Percentiles rank a stretch among this genome's conserved stretches.
Evolutionary conservation across 345 rosid species (phyloP).

Genomic region (Linum usitatissimum): DNA sequence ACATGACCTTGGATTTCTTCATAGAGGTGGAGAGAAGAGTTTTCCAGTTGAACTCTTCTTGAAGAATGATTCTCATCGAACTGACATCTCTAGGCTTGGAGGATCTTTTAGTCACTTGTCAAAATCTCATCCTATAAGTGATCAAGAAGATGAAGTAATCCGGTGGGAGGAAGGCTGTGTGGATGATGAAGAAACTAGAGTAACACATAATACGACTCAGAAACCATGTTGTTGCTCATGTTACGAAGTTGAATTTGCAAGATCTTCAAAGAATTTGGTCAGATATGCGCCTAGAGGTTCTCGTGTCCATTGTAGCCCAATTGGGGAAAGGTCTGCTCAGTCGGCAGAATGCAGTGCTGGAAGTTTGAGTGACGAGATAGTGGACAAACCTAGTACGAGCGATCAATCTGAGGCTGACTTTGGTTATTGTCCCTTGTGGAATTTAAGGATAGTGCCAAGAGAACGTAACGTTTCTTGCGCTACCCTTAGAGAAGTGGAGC

Average conservation of each 20-base stretch:
- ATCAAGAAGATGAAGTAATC: slow-evolving; percentile 60
- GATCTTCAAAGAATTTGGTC: slow-evolving; percentile 49
- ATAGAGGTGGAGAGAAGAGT: slow-evolving; percentile 83
- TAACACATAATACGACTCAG: slow-evolving; percentile 61
- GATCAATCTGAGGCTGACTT: slow-evolving; percentile 76
- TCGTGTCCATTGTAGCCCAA: slow-evolving; percentile 46
- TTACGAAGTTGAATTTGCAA: slow-evolving; percentile 56
- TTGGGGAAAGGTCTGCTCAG: slow-evolving; percentile 81
- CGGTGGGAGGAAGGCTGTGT: slow-evolving; percentile 94
- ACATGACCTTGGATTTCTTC: slow-evolving; percentile 63
- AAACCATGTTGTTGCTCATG: slow-evolving; percentile 94
- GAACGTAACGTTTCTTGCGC: slow-evolving; percentile 53
- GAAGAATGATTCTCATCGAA: slow-evolving; percentile 63
- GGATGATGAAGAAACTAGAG: slow-evolving; percentile 70
- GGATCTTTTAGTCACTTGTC: slow-evolving; percentile 76
- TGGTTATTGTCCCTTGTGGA: slow-evolving; percentile 54
- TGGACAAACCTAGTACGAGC: slow-evolving; percentile 86
- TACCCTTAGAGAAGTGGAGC: slow-evolving; percentile 77
- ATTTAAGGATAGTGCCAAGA: slow-evolving; percentile 38
- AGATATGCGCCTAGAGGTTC: slow-evolving; percentile 47
- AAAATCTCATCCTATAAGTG: slow-evolving; percentile 55
- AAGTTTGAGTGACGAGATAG: slow-evolving; percentile 73
- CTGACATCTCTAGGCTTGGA: slow-evolving; percentile 87
- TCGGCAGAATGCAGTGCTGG: slow-evolving; percentile 70
- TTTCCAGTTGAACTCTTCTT: slow-evolving; percentile 76